Evolutionary conservation across 257 asterid genomes (phyloP).

Genomic region (Buddleja alternifolia): DNA sequence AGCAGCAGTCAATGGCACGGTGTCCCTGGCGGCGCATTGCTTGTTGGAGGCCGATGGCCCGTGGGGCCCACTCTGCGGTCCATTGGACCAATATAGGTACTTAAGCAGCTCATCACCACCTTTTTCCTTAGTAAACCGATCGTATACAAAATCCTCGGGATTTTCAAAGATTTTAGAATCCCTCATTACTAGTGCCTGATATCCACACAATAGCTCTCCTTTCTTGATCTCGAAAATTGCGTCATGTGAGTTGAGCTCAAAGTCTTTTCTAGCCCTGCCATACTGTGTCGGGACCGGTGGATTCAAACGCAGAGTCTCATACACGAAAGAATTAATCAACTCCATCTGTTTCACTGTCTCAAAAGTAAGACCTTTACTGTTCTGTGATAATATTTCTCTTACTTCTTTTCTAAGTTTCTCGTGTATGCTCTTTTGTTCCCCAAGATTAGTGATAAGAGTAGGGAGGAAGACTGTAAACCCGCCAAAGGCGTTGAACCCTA

Average conservation of each 20-base stretch:
- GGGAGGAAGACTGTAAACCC: constrained; percentile 63
- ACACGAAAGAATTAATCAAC: constrained; percentile 68
- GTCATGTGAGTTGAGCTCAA: constrained; percentile 57
- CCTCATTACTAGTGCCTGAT: constrained; percentile 70
- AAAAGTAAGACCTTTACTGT: constrained; percentile 42
- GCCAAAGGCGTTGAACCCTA: constrained; percentile 90
- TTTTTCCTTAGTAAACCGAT: constrained; percentile 58
- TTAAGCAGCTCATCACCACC: constrained; percentile 57
- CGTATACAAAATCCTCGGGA: constrained; percentile 66
- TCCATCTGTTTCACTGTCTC: constrained; percentile 64
- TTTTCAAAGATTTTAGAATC: constrained; percentile 71
- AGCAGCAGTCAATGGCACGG: constrained; percentile 68
- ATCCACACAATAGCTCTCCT: constrained; percentile 87
- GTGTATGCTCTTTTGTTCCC: constrained; percentile 43
- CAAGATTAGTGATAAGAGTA: constrained; percentile 47
- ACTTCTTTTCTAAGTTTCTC: constrained; percentile 63
- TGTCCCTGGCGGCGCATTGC: constrained; percentile 74
- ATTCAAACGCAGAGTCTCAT: constrained; percentile 67
- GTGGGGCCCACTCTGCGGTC: constrained; percentile 70
- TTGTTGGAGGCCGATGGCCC: constrained; percentile 67
- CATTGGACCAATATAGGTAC: constrained; percentile 88
- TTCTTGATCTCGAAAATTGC: constrained; percentile 72
- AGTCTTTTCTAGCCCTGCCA: constrained; percentile 83
- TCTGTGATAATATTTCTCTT: constrained; percentile 41
- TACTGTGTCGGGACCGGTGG: constrained; percentile 87